Evolutionary conservation across 2,329 filamentous ascomycete genomes (phyloP).

Genomic region (Paramyrothecium roridum): DNA sequence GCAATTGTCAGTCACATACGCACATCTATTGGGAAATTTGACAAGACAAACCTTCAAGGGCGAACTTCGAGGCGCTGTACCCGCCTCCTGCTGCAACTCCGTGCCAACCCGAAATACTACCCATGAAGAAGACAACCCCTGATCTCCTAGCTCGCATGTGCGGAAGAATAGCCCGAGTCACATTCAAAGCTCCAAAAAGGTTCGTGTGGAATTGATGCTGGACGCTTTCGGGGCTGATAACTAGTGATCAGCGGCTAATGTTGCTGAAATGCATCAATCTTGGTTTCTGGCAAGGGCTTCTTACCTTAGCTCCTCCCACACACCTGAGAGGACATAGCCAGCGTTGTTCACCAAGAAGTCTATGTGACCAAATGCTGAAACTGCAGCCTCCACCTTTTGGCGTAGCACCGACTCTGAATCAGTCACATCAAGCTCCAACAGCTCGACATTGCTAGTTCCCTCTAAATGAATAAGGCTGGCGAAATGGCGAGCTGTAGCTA

Average conservation of each 20-base stretch:
- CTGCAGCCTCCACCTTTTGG: too few relatives aligned
- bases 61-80: slow-evolving; percentile 3
- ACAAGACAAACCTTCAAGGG: slow-evolving; percentile 3
- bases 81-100: not conserved
- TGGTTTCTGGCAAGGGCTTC: too few relatives aligned
- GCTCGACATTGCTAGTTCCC: too few relatives aligned
- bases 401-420: too few relatives aligned
- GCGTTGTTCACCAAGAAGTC: slow-evolving; percentile 6
- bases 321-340: slow-evolving; percentile 5
- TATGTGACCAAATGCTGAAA: not conserved
- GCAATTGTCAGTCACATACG: too few relatives aligned
- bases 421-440: too few relatives aligned
- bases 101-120: slow-evolving; percentile 5
- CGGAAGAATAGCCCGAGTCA: not conserved
- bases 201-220: too few relatives aligned
- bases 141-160: not conserved
- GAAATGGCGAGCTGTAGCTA: not conserved
- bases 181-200: too few relatives aligned
- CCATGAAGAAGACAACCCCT: slow-evolving; percentile 1
- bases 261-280: too few relatives aligned
- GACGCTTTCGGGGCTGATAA: too few relatives aligned
- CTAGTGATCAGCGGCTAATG: too few relatives aligned
- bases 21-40: not conserved
- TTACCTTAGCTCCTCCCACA: slow-evolving; percentile 7
- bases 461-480: too few relatives aligned